Evolutionary conservation across 1,284 basidiomycete genomes (phyloP), one percentile per base, ranked within the genome.

Genomic region (Phellopilus nigrolimitatus): DNA sequence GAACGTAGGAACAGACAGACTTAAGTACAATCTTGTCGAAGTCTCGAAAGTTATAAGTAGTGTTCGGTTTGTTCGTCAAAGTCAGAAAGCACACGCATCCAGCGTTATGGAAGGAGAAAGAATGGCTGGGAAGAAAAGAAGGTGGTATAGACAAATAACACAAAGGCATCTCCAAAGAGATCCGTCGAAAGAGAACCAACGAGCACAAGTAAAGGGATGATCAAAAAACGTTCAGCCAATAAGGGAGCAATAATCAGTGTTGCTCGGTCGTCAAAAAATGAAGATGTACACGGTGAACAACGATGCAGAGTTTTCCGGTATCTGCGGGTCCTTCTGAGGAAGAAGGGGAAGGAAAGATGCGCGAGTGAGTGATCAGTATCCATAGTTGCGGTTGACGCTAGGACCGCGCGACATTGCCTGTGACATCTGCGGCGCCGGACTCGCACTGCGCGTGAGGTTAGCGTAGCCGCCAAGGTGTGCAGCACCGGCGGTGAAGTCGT

Each of bases 401-500:
- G 74, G 70, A 22, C 75, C 75, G 46, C 68, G 71, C 40, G 61
- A 58, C n/a, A 76, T 64, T 27, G 63, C 53, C 62, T 86, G 75
- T 43, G 78, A 71, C 81, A 84, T 84, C 59, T 72, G 74, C 7
- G 83, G 83, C 56, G 74, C 72, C 17, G 80, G 79, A 65, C 76
- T 80, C 17, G 71, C 67, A 39, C 79, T 84, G 57, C 88, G 84
- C 55, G 82, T 76, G 38, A 90, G 76, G 62, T 90, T 85, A 39
- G 87, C 88, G 61, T 90, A 90, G 27, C 84, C 86, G 52, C 84
- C 86, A 43, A 82, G 71, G 43, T 70, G 63, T 13, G 70, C 57
- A 33, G 80, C 58, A 17, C 82, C 84, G 42, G 88, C 79, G 25
- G 88, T 91, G 68, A 91, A 92, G 69, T 92, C 90, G 66, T 92